Percentiles rank a stretch among this genome's conserved stretches.
These are phyloP conservation scores for Thalia dealbata DNA, from an alignment of 176 grass and related monocot genomes.

Conservation along the genomic window DNA sequence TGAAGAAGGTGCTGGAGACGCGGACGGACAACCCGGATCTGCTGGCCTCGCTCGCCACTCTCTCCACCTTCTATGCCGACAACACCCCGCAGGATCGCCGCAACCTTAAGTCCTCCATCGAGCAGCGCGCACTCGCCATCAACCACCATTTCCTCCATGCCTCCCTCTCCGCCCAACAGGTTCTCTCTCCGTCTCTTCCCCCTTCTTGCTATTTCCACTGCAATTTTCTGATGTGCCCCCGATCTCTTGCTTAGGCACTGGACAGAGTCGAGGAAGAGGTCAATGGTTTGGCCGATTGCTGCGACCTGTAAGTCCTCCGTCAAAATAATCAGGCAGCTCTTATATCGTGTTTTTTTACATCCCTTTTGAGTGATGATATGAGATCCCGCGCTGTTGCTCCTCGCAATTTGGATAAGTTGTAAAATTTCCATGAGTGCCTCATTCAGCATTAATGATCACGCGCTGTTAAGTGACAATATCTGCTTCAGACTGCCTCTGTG, in stretches of 20 bases:
- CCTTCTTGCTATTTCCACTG: not conserved
- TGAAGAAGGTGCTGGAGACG: constrained; percentile 98
- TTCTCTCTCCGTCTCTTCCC: not conserved
- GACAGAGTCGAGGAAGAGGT: constrained; percentile 87
- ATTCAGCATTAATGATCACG: not conserved
- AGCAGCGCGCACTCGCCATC: constrained; percentile 80
- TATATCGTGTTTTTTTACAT: not conserved
- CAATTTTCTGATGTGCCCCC: not conserved
- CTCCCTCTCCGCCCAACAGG: constrained; percentile 67
- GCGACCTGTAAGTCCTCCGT: constrained; percentile 56
- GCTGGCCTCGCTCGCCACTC: constrained; percentile 65
- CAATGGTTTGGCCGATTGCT: constrained; percentile 55
- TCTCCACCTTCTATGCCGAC: constrained; percentile 81
- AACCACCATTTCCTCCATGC: constrained; percentile 89
- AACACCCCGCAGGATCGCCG: constrained; percentile 88
- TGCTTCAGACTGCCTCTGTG: not conserved
- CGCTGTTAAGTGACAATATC: not conserved
- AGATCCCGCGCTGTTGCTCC: not conserved
- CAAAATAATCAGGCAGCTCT: not conserved
- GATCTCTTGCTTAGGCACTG: constrained; percentile 35
- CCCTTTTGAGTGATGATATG: not conserved
- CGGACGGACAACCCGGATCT: constrained; percentile 88
- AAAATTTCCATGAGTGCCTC: not conserved
- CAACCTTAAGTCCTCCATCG: constrained; percentile 92
- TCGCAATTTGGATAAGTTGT: not conserved